Percentiles rank a stretch among this genome's conserved stretches.
These are phyloP conservation scores for Cutaneotrichosporon daszewskae DNA, from an alignment of 1,284 basidiomycete species.

Conservation along the genomic window DNA sequence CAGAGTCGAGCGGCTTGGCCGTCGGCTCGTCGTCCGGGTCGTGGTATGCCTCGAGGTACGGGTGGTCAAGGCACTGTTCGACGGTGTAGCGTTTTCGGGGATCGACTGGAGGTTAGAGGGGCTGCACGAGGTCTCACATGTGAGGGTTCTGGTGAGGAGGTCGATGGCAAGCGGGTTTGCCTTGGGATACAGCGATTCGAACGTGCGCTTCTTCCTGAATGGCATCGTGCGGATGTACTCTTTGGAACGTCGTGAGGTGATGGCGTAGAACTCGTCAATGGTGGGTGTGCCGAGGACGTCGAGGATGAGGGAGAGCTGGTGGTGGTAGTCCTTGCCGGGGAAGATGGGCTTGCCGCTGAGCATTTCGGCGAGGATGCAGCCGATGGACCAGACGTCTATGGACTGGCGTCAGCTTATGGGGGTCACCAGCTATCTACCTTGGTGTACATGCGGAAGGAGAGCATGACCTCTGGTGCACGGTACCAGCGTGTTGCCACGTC, in stretches of 20 bases:
- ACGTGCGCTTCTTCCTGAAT: slow-evolving; percentile 75
- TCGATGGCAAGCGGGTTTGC: slow-evolving; percentile 80
- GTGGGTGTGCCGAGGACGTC: slow-evolving; percentile 90
- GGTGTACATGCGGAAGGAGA: slow-evolving; percentile 93
- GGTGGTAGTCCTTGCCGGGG: slow-evolving; percentile 93
- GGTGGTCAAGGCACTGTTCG: slow-evolving; percentile 81
- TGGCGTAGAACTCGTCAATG: slow-evolving; percentile 84
- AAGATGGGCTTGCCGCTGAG: slow-evolving; percentile 87
- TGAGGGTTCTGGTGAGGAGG: slow-evolving; percentile 84
- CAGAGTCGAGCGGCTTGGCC: slow-evolving; percentile 78
- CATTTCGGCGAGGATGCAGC: slow-evolving; percentile 97
- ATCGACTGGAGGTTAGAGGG: slow-evolving; percentile 60
- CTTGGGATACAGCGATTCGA: slow-evolving; percentile 76
- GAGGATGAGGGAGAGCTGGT: slow-evolving; percentile 84
- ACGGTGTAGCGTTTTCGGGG: slow-evolving; percentile 89
- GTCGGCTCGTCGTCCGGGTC: slow-evolving; percentile 90
- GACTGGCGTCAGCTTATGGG: slow-evolving; percentile 50
- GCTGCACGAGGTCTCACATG: slow-evolving; percentile 47
- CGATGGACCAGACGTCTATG: slow-evolving; percentile 92
- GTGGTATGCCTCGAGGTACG: slow-evolving; percentile 80
- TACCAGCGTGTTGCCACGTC: slow-evolving; percentile 54
- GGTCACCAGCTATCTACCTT: slow-evolving; percentile 54
- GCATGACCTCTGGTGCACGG: slow-evolving; percentile 91
- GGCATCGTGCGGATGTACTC: slow-evolving; percentile 86
- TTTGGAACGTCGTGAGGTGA: slow-evolving; percentile 74